A percentile compares a stretch with the other conserved stretches of the same genome.
These are phyloP conservation scores for Sedum album DNA, from an alignment of 164 flowering plant genomes.

Conservation along the genomic window DNA sequence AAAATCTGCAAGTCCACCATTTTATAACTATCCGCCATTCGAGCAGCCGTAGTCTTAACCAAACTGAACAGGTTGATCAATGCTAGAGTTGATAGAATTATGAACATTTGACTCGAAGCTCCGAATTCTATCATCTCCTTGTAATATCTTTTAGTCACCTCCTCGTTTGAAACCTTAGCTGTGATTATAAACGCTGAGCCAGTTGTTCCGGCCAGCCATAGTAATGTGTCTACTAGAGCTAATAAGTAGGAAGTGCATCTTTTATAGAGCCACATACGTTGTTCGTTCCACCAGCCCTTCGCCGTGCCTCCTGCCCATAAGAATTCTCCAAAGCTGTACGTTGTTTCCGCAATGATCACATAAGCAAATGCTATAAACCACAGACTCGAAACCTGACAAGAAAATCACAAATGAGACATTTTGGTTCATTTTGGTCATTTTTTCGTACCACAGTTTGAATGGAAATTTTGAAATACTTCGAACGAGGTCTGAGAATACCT, in stretches of 20 bases:
- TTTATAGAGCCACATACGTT: not conserved
- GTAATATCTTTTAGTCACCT: slow-evolving; percentile 35
- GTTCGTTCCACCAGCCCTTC: slow-evolving; percentile 2
- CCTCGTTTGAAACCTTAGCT: slow-evolving; percentile 45
- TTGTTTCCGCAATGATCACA: slow-evolving; percentile 17
- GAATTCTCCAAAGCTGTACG: slow-evolving; percentile 24
- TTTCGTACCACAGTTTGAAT: too few relatives aligned
- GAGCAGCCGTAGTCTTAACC: slow-evolving; percentile 13
- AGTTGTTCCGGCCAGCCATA: slow-evolving; percentile 31
- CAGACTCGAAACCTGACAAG: not conserved
- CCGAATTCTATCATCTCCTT: slow-evolving; percentile 72
- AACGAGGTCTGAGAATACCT: slow-evolving; percentile 2
- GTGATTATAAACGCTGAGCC: slow-evolving; percentile 37
- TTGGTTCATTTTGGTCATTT: too few relatives aligned
- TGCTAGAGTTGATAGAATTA: slow-evolving; percentile 44
- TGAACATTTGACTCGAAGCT: slow-evolving; percentile 42
- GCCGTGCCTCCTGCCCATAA: slow-evolving; percentile 25
- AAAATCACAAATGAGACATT: too few relatives aligned
- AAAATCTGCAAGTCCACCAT: not conserved
- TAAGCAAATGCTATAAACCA: slow-evolving; percentile 32
- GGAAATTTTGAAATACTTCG: not conserved
- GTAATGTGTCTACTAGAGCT: slow-evolving; percentile 28
- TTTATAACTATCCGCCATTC: not conserved
- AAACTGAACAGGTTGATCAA: slow-evolving; percentile 46
- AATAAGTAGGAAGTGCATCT: not conserved